These are phyloP conservation scores for Vigna unguiculata DNA, from an alignment of 306 rosid genomes.

Conservation along the genomic window DNA sequence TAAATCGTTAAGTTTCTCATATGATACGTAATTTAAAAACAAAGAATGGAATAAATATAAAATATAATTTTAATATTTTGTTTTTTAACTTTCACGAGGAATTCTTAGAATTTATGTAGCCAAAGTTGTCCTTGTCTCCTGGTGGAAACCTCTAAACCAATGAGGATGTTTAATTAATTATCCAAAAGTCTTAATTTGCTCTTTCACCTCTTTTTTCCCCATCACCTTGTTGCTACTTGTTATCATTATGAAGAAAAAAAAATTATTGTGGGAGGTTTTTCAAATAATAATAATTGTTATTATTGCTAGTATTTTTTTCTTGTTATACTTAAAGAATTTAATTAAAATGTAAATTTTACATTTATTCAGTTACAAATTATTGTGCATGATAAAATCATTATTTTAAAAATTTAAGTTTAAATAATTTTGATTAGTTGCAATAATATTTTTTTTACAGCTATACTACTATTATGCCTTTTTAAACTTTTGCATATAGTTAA, in stretches of 20 bases:
- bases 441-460: no score
- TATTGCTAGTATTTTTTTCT: no score
- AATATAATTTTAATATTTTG: not conserved
- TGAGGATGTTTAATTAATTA: not conserved
- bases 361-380: no score
- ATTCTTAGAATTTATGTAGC: not conserved
- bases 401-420: no score
- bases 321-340: no score
- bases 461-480: no score
- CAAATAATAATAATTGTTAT: not conserved
- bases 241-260: not conserved
- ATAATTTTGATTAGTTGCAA: no score
- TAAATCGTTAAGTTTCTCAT: not conserved
- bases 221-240: not conserved
- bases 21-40: not conserved
- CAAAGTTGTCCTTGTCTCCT: not conserved
- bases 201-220: not conserved
- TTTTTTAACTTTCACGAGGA: not conserved
- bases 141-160: not conserved
- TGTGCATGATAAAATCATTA: no score
- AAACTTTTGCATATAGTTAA: no score
- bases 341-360: no score
- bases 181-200: not conserved
- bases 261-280: not conserved
- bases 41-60: not conserved